Base-by-base conservation (phyloP, 2,329 filamentous ascomycete species). In the Pyrenophora teres region DNA sequence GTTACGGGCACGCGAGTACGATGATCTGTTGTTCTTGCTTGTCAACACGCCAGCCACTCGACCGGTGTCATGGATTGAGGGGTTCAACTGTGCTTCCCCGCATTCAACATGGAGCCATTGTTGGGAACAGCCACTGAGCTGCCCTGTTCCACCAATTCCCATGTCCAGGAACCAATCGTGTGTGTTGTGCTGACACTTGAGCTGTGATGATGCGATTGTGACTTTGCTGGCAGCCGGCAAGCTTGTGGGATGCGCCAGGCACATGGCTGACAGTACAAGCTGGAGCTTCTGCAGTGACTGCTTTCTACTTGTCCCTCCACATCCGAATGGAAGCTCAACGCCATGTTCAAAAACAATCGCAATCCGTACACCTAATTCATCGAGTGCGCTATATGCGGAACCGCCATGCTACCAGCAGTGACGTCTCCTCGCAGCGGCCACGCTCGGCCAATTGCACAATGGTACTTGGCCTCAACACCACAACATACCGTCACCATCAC, bases 61-160 rank as follows among this genome's bases (percentile, higher is more conserved):
- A 57, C 52, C 50, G 54, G 50, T 56, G 50, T 56, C 61, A 50
- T 62, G 50, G 39, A 57, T 52, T 52, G 61, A 64, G 63, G 63
- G 63, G 63, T 59, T 46, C 52, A 40, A 52, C 40, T 54, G 52
- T 55, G 31, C 56, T 62, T 59, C 59, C 62, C 62, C 62, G 63
- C 63, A 63, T 63, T 51, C 49, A 53, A 60, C 52, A 48, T 31
- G 31, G 49, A 58, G 55, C 52, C 57, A 59, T 58, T 60, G 59
- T 55, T 40, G 36, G 40, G 41, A 35, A 53, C 16, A 40, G 27
- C 27, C 27, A 30, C 10, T 30, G 10, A 10, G 50, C 46, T 46
- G 46, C 44, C 52, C 18, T 46, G 51, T 46, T 36, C 36, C 36
- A 52, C 45, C 15, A 27, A 30, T 44, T 54, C 33, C 51, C 40